These are phyloP conservation scores for Eimeria acervulina DNA, from an alignment of 169 alveolate genomes.

Conservation along the genomic window DNA sequence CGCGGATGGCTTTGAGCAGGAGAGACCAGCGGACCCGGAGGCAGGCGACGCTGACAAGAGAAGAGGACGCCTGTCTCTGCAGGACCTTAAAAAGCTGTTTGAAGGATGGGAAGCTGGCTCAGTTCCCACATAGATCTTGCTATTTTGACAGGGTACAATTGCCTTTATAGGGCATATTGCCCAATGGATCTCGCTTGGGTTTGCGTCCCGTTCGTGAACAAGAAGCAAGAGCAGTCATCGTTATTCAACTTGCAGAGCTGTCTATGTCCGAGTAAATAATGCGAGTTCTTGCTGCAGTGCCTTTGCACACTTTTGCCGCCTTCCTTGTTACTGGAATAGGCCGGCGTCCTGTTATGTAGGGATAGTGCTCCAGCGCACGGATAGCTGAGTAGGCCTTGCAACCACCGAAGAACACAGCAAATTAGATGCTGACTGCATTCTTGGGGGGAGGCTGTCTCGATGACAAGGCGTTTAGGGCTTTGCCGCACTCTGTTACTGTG, in stretches of 20 bases:
- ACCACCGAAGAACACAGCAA: background rate
- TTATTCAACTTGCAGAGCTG: background rate
- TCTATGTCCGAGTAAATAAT: background rate
- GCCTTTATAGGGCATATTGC: background rate
- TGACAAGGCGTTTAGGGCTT: background rate
- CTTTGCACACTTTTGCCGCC: too few relatives aligned
- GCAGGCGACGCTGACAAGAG: conserved; percentile 72
- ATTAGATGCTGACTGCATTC: background rate
- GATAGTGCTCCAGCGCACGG: background rate
- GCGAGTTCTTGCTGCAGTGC: background rate
- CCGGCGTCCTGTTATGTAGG: background rate
- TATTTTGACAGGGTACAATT: background rate
- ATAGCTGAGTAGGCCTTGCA: background rate
- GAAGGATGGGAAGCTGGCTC: conserved; percentile 74
- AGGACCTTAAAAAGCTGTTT: conserved; percentile 76
- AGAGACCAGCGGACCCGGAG: background rate
- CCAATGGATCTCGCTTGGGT: background rate
- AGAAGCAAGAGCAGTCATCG: background rate
- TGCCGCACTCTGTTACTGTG: background rate
- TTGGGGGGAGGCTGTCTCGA: background rate
- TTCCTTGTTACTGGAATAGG: background rate
- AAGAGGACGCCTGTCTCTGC: conserved; percentile 72
- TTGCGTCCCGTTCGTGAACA: background rate
- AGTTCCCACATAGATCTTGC: background rate
- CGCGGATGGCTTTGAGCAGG: background rate